Evolutionary conservation across 768 basidiomycete genomes (phyloP).

Genomic region (Pleurotus eryngii): DNA sequence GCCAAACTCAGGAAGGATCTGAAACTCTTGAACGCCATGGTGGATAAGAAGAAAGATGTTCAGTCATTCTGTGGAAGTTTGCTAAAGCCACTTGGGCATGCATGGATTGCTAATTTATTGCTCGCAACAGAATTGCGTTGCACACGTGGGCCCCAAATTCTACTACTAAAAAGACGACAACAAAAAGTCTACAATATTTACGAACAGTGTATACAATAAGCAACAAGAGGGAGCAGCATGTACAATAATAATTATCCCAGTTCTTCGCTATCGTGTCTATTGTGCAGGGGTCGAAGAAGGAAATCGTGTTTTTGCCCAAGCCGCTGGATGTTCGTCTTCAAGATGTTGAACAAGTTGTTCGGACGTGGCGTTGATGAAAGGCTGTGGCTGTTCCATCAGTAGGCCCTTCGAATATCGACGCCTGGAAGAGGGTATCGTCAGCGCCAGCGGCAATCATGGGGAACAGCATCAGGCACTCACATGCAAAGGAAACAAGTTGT

Average conservation of each 20-base stretch:
- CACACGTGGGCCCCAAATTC: neutral
- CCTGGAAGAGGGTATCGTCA: slow-evolving; percentile 20
- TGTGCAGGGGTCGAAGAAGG: slow-evolving; percentile 1
- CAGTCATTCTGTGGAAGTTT: neutral
- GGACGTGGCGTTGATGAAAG: slow-evolving; percentile 33
- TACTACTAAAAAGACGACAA: neutral
- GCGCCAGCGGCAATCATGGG: neutral
- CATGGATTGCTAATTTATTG: no score
- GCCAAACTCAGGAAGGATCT: neutral
- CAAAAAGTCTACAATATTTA: neutral
- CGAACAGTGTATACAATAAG: neutral
- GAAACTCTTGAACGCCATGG: neutral
- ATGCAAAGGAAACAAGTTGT: slow-evolving; percentile 47
- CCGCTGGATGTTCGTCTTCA: slow-evolving; percentile 41
- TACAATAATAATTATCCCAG: neutral
- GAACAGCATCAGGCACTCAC: slow-evolving; percentile 31
- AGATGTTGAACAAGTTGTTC: slow-evolving; percentile 49
- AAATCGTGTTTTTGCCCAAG: slow-evolving; percentile 43
- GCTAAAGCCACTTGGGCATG: neutral
- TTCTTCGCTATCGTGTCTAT: no score
- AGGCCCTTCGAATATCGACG: slow-evolving; percentile 30
- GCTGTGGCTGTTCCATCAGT: slow-evolving; percentile 25
- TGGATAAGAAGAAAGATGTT: neutral
- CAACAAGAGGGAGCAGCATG: neutral
- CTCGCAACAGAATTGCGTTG: neutral